Evolutionary conservation across 306 rosid genomes (phyloP), one percentile per base, ranked within the genome.

Genomic region (Cucurbita argyrosperma): DNA sequence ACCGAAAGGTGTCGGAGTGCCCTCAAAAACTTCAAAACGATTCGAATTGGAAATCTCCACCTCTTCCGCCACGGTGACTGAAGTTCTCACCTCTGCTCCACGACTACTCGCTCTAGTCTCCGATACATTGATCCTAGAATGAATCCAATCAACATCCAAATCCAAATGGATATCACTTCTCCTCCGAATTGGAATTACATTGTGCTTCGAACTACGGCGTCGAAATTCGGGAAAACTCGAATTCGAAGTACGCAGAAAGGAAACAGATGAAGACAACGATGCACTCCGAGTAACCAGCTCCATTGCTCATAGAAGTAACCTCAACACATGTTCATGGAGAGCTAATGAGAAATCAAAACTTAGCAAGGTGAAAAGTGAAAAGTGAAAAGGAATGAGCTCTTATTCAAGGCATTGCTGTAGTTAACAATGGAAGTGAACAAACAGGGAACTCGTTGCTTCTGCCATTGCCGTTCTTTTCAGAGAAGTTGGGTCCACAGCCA

Each of bases 1-100:
- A 37, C 97, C 97, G 35, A 90, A 83, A 4, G 95, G 91, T 18
- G 76, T 19, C 42, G 95, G 90, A 80, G 19, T 70, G 14, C 96
- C 98, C 8, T 42, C 64, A 12, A 79, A 88, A 55, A 84, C 80
- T 42, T 82, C 78, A 78, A 94, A 90, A n/a, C 78, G 84, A 16
- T 55, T 69, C n/a, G 18, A 78, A 26, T 76, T 77, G 1, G 88
- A 76, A 46, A 74, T 76, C 4, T 45, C 81, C 13, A 76, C 82
- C 11, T 49, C 63, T 51, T 65, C 75, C 55, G 63, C 82, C 79
- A 0, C 50, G 45, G n/a, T 45, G 4, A 72, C 70, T 14, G 72
- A 63, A 7, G 87, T 75, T 16, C 74, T 71, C n/a, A 54, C 37
- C 21, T 78, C 72, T 4, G 53, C 72, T 4, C 78, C 71, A 53